Base-by-base conservation (phyloP, 75 land plant genomes). In the Sequoiadendron giganteum region DNA sequence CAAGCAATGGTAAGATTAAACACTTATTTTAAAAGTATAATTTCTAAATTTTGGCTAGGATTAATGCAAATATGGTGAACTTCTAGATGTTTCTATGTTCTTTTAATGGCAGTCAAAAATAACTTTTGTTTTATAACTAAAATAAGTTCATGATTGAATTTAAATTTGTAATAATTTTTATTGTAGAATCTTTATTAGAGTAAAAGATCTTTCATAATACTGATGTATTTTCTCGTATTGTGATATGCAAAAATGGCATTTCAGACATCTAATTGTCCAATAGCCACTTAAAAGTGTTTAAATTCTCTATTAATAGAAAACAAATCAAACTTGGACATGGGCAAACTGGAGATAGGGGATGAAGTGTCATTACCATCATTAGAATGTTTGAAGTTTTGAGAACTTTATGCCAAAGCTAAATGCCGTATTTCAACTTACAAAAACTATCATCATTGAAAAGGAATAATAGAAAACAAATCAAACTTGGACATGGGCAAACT, bases 1-100 rank as follows among this genome's bases (percentile, higher is more conserved):
- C 2, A 77, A 40, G 43, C 90, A 92, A 36, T 93, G 96, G 96
- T 95, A 90, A 81, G 87, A 68, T 49, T 19, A 72, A 30, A 30
- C 34, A 72, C 34, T 72, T 72, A 70, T n/a, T 0, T 72, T 72
- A n/a, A 8, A 72, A 72, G 34, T n/a, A 30, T 72, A n/a, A 30
- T 72, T 72, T 72, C 76, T 81, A 15, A 81, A 43, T 3, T 81
- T 38, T 40, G 28, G 40, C 40, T 81, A 25, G 18, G 83, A 81
- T 81, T 43, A 81, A 5, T 16, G 1, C 28, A 81, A 81, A 39
- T 40, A 2, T 81, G 40, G n/a, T 36, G 40, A n/a, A 40, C 47
- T 81, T 19, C 6, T 36, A 43, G 3, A 81, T 43, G 16, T 42
- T 81, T 81, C 21, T 40, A 19, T 40, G 47, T 81, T 81, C 4